Conservation (phyloP, 352 stramenopile genomes). For the Phytophthora vignae region DNA sequence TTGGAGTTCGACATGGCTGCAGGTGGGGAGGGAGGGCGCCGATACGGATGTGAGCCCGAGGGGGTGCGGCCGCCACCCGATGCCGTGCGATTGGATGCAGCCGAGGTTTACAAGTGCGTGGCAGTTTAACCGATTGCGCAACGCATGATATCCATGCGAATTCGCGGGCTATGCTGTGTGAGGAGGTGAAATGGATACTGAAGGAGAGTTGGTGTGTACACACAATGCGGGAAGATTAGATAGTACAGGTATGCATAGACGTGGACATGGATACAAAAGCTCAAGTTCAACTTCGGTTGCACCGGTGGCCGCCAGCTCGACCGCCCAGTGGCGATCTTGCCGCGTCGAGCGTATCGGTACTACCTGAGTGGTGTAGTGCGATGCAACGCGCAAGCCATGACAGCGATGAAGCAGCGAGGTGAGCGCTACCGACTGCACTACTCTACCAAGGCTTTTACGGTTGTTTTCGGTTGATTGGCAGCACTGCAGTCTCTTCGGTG, state of each 20-base stretch:
- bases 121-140: slow-evolving; percentile 30
- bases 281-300: slow-evolving; percentile 17
- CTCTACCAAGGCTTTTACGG: no score
- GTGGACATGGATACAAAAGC: slow-evolving; percentile 17
- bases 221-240: background rate
- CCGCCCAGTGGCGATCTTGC: slow-evolving; percentile 16
- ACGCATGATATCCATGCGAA: background rate
- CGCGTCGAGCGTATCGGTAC: background rate
- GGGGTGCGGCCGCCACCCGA: slow-evolving; percentile 15
- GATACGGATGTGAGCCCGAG: slow-evolving; percentile 14
- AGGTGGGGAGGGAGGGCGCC: background rate
- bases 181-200: background rate
- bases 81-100: slow-evolving; percentile 31
- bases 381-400: background rate
- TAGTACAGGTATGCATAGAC: background rate
- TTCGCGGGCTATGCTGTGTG: background rate
- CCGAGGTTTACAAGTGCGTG: slow-evolving; percentile 1
- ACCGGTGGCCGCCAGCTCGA: background rate
- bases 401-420: no score
- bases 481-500: no score
- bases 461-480: background rate
- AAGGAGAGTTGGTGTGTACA: background rate
- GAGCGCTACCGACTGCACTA: background rate
- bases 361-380: background rate
- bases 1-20: slow-evolving; percentile 21